phyloP scores from a whole-genome alignment of 1,139 yeast genomes.

The Candida tetrigidarum region DNA sequence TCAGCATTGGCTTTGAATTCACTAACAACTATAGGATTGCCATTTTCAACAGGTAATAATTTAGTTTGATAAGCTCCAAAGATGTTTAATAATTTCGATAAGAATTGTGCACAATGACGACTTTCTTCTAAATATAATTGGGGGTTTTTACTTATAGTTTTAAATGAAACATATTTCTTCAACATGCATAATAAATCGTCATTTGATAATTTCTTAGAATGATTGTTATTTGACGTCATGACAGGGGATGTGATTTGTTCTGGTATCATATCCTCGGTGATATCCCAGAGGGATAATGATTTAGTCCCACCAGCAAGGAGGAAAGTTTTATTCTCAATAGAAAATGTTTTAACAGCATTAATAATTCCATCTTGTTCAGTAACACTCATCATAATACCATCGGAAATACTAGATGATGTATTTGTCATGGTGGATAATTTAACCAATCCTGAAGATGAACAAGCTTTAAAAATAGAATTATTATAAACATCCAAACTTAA shows the following conservation, averaged over 20 bases:
- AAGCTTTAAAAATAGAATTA: slow-evolving; percentile 59
- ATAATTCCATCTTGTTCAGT: slow-evolving; percentile 23
- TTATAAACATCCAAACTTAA: slow-evolving; percentile 49
- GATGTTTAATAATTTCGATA: slow-evolving; percentile 62
- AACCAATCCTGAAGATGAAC: slow-evolving; percentile 56
- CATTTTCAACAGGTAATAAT: slow-evolving; percentile 70
- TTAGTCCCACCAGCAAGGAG: slow-evolving; percentile 45
- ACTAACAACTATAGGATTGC: slow-evolving; percentile 86
- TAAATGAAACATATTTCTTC: slow-evolving; percentile 63
- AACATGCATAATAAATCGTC: slow-evolving; percentile 69
- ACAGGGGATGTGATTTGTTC: slow-evolving; percentile 4
- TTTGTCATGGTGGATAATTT: slow-evolving; percentile 49
- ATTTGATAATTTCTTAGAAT: slow-evolving; percentile 32
- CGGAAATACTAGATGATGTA: slow-evolving; percentile 13
- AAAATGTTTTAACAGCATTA: slow-evolving; percentile 32
- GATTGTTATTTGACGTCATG: background rate
- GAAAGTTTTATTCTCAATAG: slow-evolving; percentile 25
- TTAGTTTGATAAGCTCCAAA: slow-evolving; percentile 76
- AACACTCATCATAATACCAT: slow-evolving; percentile 16
- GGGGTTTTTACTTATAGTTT: slow-evolving; percentile 78
- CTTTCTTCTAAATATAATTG: slow-evolving; percentile 74
- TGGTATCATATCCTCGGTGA: slow-evolving; percentile 25
- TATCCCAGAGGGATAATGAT: slow-evolving; percentile 42
- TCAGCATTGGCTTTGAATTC: slow-evolving; percentile 54
- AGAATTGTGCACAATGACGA: slow-evolving; percentile 81